A percentile compares a stretch with the other conserved stretches of the same genome.
phyloP scores from a whole-genome alignment of 768 basidiomycete genomes.

The Leucosporidium yakuticum region DNA sequence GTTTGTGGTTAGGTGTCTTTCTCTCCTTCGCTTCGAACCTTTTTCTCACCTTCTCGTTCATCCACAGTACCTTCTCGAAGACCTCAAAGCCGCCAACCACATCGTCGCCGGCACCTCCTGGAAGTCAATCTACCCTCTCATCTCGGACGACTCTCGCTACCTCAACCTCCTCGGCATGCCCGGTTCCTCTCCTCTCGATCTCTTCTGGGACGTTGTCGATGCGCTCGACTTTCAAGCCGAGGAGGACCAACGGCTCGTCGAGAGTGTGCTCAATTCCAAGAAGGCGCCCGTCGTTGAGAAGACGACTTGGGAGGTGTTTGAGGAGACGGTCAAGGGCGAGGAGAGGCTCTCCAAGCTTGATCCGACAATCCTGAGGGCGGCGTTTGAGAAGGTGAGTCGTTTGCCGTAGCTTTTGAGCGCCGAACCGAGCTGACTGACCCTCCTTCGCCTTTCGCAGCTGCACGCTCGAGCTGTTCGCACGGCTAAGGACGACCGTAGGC shows the following conservation, averaged over 20 bases:
- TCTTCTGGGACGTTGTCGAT: slow-evolving; percentile 94
- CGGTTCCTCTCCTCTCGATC: slow-evolving; percentile 88
- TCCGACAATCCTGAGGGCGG: slow-evolving; percentile 53
- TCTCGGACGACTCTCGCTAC: slow-evolving; percentile 76
- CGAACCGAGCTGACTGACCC: slow-evolving; percentile 29
- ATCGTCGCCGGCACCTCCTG: slow-evolving; percentile 81
- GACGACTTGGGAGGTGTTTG: slow-evolving; percentile 41
- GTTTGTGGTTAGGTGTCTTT: slow-evolving; percentile 63
- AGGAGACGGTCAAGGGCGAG: slow-evolving; percentile 48
- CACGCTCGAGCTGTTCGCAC: slow-evolving; percentile 64
- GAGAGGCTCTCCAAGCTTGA: slow-evolving; percentile 49
- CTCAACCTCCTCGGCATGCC: slow-evolving; percentile 76
- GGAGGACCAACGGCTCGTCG: slow-evolving; percentile 63
- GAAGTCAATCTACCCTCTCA: slow-evolving; percentile 75
- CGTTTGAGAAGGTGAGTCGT: slow-evolving; percentile 57
- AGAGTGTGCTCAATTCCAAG: slow-evolving; percentile 39
- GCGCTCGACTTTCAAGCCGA: slow-evolving; percentile 78
- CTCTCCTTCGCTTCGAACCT: neutral
- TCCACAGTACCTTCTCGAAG: slow-evolving; percentile 61
- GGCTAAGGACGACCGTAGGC: slow-evolving; percentile 76
- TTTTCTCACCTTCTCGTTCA: neutral
- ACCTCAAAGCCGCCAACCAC: slow-evolving; percentile 59
- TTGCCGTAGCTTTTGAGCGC: slow-evolving; percentile 14
- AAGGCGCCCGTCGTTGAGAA: slow-evolving; percentile 36
- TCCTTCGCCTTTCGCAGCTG: slow-evolving; percentile 51